Conservation (phyloP, 768 basidiomycete genomes). For the Zangia roseola region DNA sequence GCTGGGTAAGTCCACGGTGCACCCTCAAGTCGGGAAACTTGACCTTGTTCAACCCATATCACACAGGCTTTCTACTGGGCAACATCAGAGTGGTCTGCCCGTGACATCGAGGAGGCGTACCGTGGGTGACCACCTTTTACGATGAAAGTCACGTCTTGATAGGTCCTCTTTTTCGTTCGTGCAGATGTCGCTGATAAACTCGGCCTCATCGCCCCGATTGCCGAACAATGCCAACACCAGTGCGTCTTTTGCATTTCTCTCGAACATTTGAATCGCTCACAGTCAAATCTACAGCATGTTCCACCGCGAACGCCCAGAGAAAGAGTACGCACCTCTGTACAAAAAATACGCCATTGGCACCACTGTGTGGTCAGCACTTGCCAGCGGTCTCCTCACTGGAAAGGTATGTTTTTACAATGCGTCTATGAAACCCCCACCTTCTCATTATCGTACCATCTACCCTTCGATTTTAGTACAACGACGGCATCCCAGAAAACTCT, state of each 20-base stretch:
- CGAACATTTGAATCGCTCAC: neutral
- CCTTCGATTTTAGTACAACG: constrained; percentile 39
- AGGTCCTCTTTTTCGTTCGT: neutral
- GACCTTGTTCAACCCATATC: neutral
- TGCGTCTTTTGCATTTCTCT: constrained; percentile 13
- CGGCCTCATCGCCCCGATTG: constrained; percentile 47
- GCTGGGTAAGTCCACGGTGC: constrained; percentile 34
- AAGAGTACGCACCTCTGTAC: constrained; percentile 48
- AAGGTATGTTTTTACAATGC: constrained; percentile 32
- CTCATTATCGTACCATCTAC: neutral
- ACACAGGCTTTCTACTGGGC: constrained; percentile 44
- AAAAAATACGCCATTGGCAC: constrained; percentile 46
- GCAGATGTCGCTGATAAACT: constrained; percentile 50
- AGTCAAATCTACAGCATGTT: constrained; percentile 40
- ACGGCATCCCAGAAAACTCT: constrained; percentile 51
- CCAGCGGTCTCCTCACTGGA: constrained; percentile 54
- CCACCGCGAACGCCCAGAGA: constrained; percentile 53
- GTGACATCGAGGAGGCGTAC: constrained; percentile 46
- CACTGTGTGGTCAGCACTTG: constrained; percentile 56
- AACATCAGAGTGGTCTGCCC: constrained; percentile 56
- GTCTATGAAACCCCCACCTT: no score
- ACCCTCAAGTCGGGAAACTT: neutral
- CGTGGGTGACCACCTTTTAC: constrained; percentile 18
- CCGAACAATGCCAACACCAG: constrained; percentile 53
- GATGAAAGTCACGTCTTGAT: neutral